Evolutionary conservation across 2,329 filamentous ascomycete genomes (phyloP), one percentile per base, ranked within the genome.

Genomic region (Diaporthe velutina): DNA sequence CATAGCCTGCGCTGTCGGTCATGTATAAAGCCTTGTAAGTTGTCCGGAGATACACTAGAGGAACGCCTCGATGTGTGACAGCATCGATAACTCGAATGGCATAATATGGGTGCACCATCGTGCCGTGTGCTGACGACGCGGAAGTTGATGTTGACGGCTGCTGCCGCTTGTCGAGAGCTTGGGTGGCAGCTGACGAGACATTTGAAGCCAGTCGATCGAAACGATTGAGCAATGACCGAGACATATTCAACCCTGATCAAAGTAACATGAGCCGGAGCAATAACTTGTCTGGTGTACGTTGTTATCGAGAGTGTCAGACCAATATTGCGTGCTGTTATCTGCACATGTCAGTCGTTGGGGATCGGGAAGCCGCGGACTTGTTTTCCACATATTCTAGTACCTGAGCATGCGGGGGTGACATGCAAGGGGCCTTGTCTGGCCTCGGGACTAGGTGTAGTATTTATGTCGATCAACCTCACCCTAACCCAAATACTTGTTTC

Each of bases 1-100:
- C 75, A 40, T 74, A 76, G 40, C 75, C 75, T 4, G 75, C 75
- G 70, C 75, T 76, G 55, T 76, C 75, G 3, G 75, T 76, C 61
- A 74, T 73, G 19, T 76, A 76, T 9, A 76, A 9, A n/a, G 57
- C 40, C 50, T 73, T 76, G 61, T 72, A 76, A 6, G 73, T 76
- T 50, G 73, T 76, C 1, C 70, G 38, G 52, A 76, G 73, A 22
- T 73, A 74, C 1, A 73, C 75, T 38, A 76, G 68, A 4, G 75
- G 75, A 22, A 76, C 7, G 7, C 75, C 75, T 28, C 73, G 75
- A 22, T 38, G 33, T 2, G 73, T 76, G 19, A 55, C 25, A 12
- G 55, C 68, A 48, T 76, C 75, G 40, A 76, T 50, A 13, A 76
- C 68, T 6, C 61, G 72, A 25, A 76, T 74, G 4, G 74, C 61